Percentiles rank a stretch among this genome's conserved stretches.
phyloP scores from a whole-genome alignment of 345 rosid genomes.

The Crucihimalaya himalaica region DNA sequence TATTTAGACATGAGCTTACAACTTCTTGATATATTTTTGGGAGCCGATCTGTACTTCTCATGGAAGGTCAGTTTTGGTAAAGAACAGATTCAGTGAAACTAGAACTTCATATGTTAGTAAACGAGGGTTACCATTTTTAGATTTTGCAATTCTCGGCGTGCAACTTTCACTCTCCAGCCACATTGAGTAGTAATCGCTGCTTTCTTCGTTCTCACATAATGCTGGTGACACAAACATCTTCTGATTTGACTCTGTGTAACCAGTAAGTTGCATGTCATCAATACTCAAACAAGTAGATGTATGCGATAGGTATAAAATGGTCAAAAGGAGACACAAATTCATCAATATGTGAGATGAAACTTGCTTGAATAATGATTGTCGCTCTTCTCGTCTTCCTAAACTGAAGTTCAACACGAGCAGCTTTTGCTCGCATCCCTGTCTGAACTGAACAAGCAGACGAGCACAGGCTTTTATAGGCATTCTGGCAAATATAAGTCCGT shows the following conservation, averaged over 20 bases:
- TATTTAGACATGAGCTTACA: not conserved
- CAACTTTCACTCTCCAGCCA: conserved; percentile 79
- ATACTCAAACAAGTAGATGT: conserved; percentile 18
- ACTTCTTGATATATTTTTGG: not conserved
- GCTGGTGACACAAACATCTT: conserved; percentile 52
- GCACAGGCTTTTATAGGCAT: conserved; percentile 54
- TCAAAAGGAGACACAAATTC: conserved; percentile 12
- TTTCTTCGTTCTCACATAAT: conserved; percentile 57
- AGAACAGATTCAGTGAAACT: not conserved
- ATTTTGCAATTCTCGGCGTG: conserved; percentile 68
- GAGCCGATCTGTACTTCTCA: not conserved
- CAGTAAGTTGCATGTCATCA: conserved; percentile 23
- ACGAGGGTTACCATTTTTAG: conserved; percentile 66
- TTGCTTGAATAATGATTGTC: conserved; percentile 76
- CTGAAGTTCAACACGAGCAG: conserved; percentile 63
- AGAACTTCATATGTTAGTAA: conserved; percentile 8
- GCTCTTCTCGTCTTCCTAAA: conserved; percentile 70
- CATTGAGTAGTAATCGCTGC: conserved; percentile 74
- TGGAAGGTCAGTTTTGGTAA: not conserved
- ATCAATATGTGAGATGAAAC: conserved; percentile 16
- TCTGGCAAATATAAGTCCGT: conserved; percentile 68
- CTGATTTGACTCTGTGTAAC: conserved; percentile 67
- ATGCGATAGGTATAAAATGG: conserved; percentile 12
- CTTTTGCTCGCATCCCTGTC: conserved; percentile 77
- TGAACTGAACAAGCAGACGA: conserved; percentile 71